These are phyloP conservation scores for Cystobasidium tubakii DNA, from an alignment of 768 basidiomycete genomes.

Conservation along the genomic window DNA sequence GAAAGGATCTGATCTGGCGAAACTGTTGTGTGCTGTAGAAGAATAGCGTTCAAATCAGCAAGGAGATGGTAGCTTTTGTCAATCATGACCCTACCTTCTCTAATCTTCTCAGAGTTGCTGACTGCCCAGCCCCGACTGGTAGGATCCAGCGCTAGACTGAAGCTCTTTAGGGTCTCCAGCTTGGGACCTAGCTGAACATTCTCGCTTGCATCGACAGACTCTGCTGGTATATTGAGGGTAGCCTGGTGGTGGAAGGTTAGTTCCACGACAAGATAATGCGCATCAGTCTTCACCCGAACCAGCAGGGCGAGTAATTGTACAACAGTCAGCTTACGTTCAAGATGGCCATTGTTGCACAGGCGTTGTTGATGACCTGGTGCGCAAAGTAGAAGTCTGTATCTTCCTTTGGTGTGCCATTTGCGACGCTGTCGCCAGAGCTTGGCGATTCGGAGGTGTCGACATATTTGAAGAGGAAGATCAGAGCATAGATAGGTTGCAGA, in stretches of 20 bases:
- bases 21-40: constrained; percentile 79
- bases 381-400: constrained; percentile 35
- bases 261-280: background rate
- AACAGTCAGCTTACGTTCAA: constrained; percentile 64
- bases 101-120: constrained; percentile 49
- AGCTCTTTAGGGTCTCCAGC: constrained; percentile 66
- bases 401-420: constrained; percentile 13
- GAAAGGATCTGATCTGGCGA: constrained; percentile 73
- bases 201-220: constrained; percentile 59
- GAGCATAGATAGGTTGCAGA: constrained; percentile 75
- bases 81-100: constrained; percentile 50
- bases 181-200: constrained; percentile 61
- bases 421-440: constrained; percentile 17
- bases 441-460: constrained; percentile 54
- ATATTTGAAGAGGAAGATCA: constrained; percentile 97
- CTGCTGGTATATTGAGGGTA: background rate
- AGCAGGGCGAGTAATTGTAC: constrained; percentile 20
- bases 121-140: constrained; percentile 41
- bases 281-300: constrained; percentile 46
- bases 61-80: background rate
- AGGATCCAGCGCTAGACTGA: constrained; percentile 53
- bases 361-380: constrained; percentile 77
- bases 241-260: background rate
- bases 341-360: constrained; percentile 86
- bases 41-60: constrained; percentile 62